These are phyloP conservation scores for Diaporthe capsici DNA, from an alignment of 2,329 filamentous ascomycete genomes.

Conservation along the genomic window DNA sequence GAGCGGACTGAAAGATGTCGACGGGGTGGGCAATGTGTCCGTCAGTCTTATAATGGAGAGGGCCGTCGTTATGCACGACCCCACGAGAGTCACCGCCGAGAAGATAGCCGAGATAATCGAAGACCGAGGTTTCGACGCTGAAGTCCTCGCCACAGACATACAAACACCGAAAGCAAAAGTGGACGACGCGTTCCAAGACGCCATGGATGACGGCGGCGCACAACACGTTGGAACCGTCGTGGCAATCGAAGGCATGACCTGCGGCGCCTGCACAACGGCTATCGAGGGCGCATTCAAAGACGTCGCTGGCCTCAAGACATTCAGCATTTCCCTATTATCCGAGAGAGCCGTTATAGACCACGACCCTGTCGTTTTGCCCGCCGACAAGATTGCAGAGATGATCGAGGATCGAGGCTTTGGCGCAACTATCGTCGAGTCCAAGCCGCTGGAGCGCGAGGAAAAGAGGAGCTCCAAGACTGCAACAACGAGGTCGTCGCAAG, in stretches of 20 bases:
- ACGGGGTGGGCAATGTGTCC: conserved; percentile 87
- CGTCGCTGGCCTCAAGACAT: conserved; percentile 78
- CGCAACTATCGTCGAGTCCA: conserved; percentile 82
- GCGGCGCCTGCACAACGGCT: conserved; percentile 88
- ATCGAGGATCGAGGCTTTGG: conserved; percentile 85
- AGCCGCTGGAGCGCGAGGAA: conserved; percentile 58
- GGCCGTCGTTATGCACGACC: conserved; percentile 93
- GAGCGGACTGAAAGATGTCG: conserved; percentile 85
- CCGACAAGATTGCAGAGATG: conserved; percentile 68
- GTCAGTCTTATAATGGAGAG: conserved; percentile 96
- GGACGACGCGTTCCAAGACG: conserved; percentile 51
- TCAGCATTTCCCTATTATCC: conserved; percentile 87
- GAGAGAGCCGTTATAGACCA: conserved; percentile 90
- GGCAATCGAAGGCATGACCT: conserved; percentile 90
- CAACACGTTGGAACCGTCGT: conserved; percentile 78
- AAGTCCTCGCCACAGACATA: conserved; percentile 86
- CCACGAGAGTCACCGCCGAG: conserved; percentile 79
- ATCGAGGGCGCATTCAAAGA: conserved; percentile 86
- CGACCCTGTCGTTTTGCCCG: conserved; percentile 69
- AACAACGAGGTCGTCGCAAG: conserved; percentile 58
- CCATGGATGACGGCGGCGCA: conserved; percentile 54
- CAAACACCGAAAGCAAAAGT: conserved; percentile 64
- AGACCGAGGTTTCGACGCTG: conserved; percentile 91
- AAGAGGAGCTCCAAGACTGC: conserved; percentile 49
- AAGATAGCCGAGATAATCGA: conserved; percentile 88